A percentile compares a stretch with the other conserved stretches of the same genome.
Evolutionary conservation across 2,329 filamentous ascomycete species (phyloP).

Genomic region (Epichloe sibirici): DNA sequence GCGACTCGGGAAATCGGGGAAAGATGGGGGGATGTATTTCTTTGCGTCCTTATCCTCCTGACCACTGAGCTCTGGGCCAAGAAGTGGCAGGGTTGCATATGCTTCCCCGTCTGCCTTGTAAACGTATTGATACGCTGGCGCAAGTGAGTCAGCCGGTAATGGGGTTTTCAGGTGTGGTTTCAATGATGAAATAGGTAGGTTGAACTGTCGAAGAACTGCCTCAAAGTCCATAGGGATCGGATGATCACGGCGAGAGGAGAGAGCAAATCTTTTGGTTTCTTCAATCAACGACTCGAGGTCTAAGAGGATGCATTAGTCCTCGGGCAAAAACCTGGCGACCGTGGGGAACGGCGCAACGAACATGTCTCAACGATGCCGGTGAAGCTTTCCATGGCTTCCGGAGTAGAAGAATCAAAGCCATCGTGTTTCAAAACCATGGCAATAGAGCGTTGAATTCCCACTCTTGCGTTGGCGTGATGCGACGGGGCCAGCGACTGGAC

Average conservation of each 20-base stretch:
- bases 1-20: constrained; percentile 51
- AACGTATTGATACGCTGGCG: constrained; percentile 26
- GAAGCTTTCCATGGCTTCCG: constrained; percentile 47
- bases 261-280: constrained; percentile 33
- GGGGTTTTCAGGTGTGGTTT: constrained; percentile 45
- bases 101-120: constrained; percentile 26
- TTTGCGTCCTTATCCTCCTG: constrained; percentile 42
- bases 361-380: constrained; percentile 44
- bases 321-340: neutral
- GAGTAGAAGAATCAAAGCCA: constrained; percentile 42
- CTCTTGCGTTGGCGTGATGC: constrained; percentile 20
- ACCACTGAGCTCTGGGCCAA: constrained; percentile 46
- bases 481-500: constrained; percentile 16
- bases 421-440: constrained; percentile 43
- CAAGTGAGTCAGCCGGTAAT: constrained; percentile 26
- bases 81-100: constrained; percentile 30
- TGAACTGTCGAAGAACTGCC: constrained; percentile 36
- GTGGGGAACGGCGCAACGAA: constrained; percentile 21
- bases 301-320: constrained; percentile 18
- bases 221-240: constrained; percentile 47
- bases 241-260: constrained; percentile 37
- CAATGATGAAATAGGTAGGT: constrained; percentile 37
- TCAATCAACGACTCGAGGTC: constrained; percentile 38
- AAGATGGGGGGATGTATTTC: constrained; percentile 43
- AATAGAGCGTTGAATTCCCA: constrained; percentile 40